Conservation (phyloP, 306 rosid genomes). For the Calophaca sinica region DNA sequence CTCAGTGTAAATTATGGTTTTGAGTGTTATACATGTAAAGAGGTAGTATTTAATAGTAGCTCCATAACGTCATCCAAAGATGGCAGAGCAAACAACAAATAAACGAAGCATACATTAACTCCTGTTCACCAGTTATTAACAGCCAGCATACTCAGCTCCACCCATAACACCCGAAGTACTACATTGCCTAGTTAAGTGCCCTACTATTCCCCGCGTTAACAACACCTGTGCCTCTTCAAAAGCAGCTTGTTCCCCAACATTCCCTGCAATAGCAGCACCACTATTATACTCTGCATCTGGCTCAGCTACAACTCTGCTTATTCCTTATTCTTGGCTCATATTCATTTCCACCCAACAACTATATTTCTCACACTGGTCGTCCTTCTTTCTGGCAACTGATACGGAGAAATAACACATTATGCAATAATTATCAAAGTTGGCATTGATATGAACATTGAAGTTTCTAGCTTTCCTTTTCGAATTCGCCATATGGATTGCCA, state of each 20-base stretch:
- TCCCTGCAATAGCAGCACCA: slow-evolving; percentile 40
- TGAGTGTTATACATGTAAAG: no score
- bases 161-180: slow-evolving; percentile 1
- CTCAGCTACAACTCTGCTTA: background rate
- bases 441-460: background rate
- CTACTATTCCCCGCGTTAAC: slow-evolving; percentile 14
- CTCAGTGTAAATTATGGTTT: no score
- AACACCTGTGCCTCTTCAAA: slow-evolving; percentile 5
- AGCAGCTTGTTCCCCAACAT: slow-evolving; percentile 40
- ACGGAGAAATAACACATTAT: background rate
- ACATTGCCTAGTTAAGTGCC: slow-evolving; percentile 9
- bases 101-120: slow-evolving; percentile 25
- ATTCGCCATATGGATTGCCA: slow-evolving; percentile 4
- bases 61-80: background rate
- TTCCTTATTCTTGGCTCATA: slow-evolving; percentile 5
- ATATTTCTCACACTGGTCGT: slow-evolving; percentile 21
- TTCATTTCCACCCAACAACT: slow-evolving; percentile 7
- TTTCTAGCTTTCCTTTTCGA: background rate
- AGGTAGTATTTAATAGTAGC: no score
- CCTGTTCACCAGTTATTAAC: slow-evolving; percentile 13
- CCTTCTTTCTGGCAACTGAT: slow-evolving; percentile 22
- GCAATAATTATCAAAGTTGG: slow-evolving; percentile 8
- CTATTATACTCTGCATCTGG: slow-evolving; percentile 17
- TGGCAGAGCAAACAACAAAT: background rate
- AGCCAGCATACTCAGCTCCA: background rate